A percentile compares a stretch with the other conserved stretches of the same genome.
Evolutionary conservation across 495 filamentous ascomycete genomes (phyloP).

Genomic region (Penicillium argentinense): DNA sequence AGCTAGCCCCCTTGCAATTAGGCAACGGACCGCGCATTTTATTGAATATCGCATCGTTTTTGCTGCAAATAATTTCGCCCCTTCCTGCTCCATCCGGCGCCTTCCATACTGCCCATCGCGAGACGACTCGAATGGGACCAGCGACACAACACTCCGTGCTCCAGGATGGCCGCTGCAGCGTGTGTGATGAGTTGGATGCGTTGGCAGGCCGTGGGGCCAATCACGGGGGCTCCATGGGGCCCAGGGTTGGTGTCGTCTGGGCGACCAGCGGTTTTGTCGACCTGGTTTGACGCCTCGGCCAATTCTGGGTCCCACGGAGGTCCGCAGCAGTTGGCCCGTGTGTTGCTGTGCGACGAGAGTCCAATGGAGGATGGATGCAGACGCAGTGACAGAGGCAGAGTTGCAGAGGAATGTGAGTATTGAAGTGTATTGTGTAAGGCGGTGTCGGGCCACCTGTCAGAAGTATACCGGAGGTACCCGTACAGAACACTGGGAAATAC

Average conservation of each 20-base stretch:
- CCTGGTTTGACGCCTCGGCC: constrained; percentile 10
- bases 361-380: background rate
- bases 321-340: constrained; percentile 14
- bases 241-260: constrained; percentile 23
- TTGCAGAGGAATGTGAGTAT: background rate
- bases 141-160: too few species aligned
- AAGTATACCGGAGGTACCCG: too few species aligned
- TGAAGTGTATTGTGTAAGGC: background rate
- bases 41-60: background rate
- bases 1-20: constrained; percentile 17
- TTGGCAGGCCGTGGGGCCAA: constrained; percentile 31
- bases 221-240: constrained; percentile 14
- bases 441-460: background rate
- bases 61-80: background rate
- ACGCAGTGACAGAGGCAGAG: background rate
- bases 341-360: constrained; percentile 16
- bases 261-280: constrained; percentile 16
- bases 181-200: constrained; percentile 28
- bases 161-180: background rate
- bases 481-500: too few species aligned
- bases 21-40: background rate
- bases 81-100: too few species aligned
- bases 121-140: too few species aligned
- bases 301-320: constrained; percentile 14
- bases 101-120: too few species aligned